phyloP scores from a whole-genome alignment of 768 basidiomycete genomes.

The Serendipita indica region DNA sequence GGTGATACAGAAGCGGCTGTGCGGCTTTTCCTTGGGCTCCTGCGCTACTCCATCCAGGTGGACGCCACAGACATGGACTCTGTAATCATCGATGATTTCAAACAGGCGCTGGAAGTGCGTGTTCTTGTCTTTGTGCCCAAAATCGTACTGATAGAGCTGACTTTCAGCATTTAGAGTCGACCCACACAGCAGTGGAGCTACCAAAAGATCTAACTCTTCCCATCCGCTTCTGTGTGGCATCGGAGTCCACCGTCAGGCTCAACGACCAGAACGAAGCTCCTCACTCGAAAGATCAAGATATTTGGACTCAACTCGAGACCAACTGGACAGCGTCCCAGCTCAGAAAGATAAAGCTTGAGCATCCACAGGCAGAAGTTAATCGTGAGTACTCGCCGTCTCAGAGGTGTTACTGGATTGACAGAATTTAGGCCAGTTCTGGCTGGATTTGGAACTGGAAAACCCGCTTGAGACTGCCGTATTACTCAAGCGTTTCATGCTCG shows the following conservation, averaged over 20 bases:
- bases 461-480: constrained; percentile 63
- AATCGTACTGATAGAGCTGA: background rate
- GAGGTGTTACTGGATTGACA: constrained; percentile 12
- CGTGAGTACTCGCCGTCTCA: constrained; percentile 28
- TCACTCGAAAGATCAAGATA: constrained; percentile 25
- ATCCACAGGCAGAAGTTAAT: constrained; percentile 41
- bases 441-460: constrained; percentile 55
- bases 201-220: constrained; percentile 43
- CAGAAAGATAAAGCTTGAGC: constrained; percentile 40
- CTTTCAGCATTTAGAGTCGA: constrained; percentile 54
- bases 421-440: constrained; percentile 53
- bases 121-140: background rate
- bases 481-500: constrained; percentile 44
- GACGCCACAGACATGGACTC: constrained; percentile 33
- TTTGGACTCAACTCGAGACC: constrained; percentile 52
- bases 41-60: constrained; percentile 32
- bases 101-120: constrained; percentile 65
- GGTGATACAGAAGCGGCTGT: constrained; percentile 70
- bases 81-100: constrained; percentile 75
- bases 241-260: constrained; percentile 43
- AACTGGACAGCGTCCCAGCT: constrained; percentile 44
- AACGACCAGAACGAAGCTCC: constrained; percentile 9
- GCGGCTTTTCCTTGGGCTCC: constrained; percentile 55
- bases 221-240: constrained; percentile 45
- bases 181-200: constrained; percentile 31